These are phyloP conservation scores for Termitomyces sp. DNA, from an alignment of 768 basidiomycete genomes.

Conservation along the genomic window DNA sequence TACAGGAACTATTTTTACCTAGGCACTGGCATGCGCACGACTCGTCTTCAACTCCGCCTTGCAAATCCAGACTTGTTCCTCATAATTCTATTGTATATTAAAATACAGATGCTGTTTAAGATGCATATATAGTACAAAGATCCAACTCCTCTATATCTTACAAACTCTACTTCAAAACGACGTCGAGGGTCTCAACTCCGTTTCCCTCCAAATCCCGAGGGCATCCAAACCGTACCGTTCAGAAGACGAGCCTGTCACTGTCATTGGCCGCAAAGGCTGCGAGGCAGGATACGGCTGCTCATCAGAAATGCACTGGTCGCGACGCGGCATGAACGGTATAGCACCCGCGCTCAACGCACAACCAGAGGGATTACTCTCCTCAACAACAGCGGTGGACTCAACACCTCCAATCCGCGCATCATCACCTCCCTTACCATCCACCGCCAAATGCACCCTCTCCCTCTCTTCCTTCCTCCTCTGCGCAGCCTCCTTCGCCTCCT, in stretches of 20 bases:
- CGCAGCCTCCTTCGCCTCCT: not conserved
- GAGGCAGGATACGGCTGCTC: too few relatives aligned
- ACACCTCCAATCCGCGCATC: too few relatives aligned
- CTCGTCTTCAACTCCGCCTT: too few relatives aligned
- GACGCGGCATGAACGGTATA: not conserved
- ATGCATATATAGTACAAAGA: not conserved
- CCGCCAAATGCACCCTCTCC: too few relatives aligned
- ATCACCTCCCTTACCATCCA: too few relatives aligned
- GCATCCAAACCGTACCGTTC: not conserved
- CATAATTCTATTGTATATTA: not conserved
- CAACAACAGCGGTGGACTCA: too few relatives aligned
- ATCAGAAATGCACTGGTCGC: too few relatives aligned
- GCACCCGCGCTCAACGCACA: not conserved
- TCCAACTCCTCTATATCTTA: not conserved
- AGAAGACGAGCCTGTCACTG: not conserved
- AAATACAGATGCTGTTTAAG: not conserved
- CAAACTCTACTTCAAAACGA: not conserved
- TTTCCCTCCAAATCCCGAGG: not conserved
- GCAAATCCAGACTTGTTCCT: not conserved
- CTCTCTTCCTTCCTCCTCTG: not conserved
- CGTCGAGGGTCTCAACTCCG: not conserved
- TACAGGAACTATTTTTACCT: too few relatives aligned
- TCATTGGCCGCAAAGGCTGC: too few relatives aligned
- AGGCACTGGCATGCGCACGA: too few relatives aligned
- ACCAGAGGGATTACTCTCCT: too few relatives aligned